Evolutionary conservation across 2,329 filamentous ascomycete species (phyloP).

Genomic region (Allantophomopsis cytisporea): DNA sequence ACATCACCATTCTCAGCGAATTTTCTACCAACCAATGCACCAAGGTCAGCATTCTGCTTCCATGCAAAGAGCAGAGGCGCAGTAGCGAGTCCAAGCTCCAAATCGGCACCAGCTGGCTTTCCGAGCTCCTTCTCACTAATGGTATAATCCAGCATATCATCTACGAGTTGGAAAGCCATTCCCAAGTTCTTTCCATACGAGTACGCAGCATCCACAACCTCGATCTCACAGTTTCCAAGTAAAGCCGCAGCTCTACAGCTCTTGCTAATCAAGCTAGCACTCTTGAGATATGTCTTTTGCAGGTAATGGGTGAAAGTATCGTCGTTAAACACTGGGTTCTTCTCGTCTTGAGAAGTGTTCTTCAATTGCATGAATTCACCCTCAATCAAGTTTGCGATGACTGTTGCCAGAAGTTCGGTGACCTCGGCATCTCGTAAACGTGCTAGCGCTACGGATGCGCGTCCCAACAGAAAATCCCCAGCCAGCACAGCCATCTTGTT

Average conservation of each 20-base stretch:
- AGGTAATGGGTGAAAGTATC: slow-evolving; percentile 87
- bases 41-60: slow-evolving; percentile 77
- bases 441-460: slow-evolving; percentile 86
- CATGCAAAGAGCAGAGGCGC: slow-evolving; percentile 92
- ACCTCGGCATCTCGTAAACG: slow-evolving; percentile 87
- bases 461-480: slow-evolving; percentile 88
- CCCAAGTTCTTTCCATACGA: slow-evolving; percentile 87
- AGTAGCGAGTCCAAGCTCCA: slow-evolving; percentile 87
- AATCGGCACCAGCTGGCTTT: slow-evolving; percentile 87
- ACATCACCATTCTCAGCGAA: slow-evolving; percentile 79
- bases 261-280: slow-evolving; percentile 89
- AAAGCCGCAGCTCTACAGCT: slow-evolving; percentile 84
- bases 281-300: slow-evolving; percentile 97
- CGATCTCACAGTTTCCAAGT: slow-evolving; percentile 60
- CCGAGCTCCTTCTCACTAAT: slow-evolving; percentile 73
- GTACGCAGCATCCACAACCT: slow-evolving; percentile 85
- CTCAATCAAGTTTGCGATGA: slow-evolving; percentile 95
- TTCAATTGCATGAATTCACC: slow-evolving; percentile 99
- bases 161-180: slow-evolving; percentile 90
- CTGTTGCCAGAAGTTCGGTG: slow-evolving; percentile 83
- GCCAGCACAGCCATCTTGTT: slow-evolving; percentile 99
- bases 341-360: slow-evolving; percentile 84
- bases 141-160: slow-evolving; percentile 97
- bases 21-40: slow-evolving; percentile 80
- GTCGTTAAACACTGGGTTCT: slow-evolving; percentile 72